Percentiles rank a stretch among this genome's conserved stretches.
These are phyloP conservation scores for Dactylellina leptospora DNA, from an alignment of 2,329 filamentous ascomycete genomes.

Conservation along the genomic window DNA sequence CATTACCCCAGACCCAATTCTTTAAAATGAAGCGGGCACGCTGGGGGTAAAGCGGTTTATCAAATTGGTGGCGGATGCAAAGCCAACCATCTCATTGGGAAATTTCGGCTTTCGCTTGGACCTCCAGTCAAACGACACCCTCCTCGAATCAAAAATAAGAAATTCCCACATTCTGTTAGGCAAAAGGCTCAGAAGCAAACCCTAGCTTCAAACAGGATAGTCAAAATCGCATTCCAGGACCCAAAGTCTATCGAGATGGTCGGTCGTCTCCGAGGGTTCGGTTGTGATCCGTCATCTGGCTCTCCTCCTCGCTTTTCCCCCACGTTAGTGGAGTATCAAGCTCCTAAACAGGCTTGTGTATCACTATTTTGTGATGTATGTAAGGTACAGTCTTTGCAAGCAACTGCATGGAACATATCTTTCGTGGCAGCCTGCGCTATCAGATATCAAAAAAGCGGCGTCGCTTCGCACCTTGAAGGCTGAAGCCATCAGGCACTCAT, in stretches of 20 bases:
- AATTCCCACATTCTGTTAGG: slow-evolving; percentile 39
- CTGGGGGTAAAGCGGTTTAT: slow-evolving; percentile 41
- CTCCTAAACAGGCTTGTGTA: slow-evolving; percentile 20
- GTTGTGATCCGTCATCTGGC: slow-evolving; percentile 43
- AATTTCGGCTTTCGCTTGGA: slow-evolving; percentile 44
- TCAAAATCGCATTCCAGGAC: slow-evolving; percentile 34
- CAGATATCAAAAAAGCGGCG: slow-evolving; percentile 9
- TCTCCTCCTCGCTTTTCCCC: slow-evolving; percentile 15
- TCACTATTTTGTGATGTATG: slow-evolving; percentile 33
- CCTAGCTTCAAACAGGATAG: slow-evolving; percentile 28
- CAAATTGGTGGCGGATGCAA: slow-evolving; percentile 47
- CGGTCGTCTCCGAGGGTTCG: slow-evolving; percentile 50
- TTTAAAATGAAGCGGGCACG: slow-evolving; percentile 29
- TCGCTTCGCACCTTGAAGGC: background rate
- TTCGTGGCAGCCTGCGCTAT: slow-evolving; percentile 27
- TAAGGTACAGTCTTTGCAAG: slow-evolving; percentile 33
- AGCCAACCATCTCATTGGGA: slow-evolving; percentile 34
- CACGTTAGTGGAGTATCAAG: slow-evolving; percentile 27
- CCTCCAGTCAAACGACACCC: slow-evolving; percentile 29
- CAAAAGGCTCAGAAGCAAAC: slow-evolving; percentile 11
- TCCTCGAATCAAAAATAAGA: slow-evolving; percentile 34
- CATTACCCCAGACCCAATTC: slow-evolving; percentile 47
- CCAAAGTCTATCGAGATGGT: slow-evolving; percentile 20
- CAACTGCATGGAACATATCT: slow-evolving; percentile 23
- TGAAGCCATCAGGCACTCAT: slow-evolving; percentile 32